Conservation (phyloP, 2,329 filamentous ascomycete species). For the Alternaria viburni region DNA sequence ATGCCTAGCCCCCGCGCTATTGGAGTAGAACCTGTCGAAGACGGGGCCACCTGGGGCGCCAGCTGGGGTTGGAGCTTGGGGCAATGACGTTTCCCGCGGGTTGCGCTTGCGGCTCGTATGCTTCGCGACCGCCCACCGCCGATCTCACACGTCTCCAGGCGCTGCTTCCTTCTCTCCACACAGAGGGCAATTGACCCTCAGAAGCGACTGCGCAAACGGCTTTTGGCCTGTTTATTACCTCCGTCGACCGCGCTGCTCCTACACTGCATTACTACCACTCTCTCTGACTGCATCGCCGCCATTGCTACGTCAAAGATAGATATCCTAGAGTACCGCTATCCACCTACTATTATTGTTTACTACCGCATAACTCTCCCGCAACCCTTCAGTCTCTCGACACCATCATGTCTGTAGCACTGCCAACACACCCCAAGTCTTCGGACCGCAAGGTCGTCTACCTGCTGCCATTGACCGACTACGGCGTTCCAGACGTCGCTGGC, state of each 20-base stretch:
- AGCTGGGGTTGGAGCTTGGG: slow-evolving; percentile 21
- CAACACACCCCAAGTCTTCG: slow-evolving; percentile 14
- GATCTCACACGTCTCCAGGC: slow-evolving; percentile 27
- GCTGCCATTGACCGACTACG: slow-evolving; percentile 88
- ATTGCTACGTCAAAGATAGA: slow-evolving; percentile 4
- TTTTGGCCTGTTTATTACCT: slow-evolving; percentile 12
- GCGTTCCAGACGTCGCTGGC: slow-evolving; percentile 85
- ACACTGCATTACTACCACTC: slow-evolving; percentile 14
- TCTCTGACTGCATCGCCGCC: slow-evolving; percentile 6
- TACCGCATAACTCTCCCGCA: slow-evolving; percentile 14
- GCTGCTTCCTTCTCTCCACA: slow-evolving; percentile 22
- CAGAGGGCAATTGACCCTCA: slow-evolving; percentile 27
- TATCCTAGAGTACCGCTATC: slow-evolving; percentile 13
- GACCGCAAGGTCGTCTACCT: slow-evolving; percentile 69
- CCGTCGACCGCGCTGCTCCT: slow-evolving; percentile 3
- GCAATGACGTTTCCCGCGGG: slow-evolving; percentile 30
- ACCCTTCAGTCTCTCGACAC: slow-evolving; percentile 4
- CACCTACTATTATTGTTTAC: slow-evolving; percentile 25
- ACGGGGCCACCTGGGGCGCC: slow-evolving; percentile 6
- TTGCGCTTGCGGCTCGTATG: slow-evolving; percentile 25
- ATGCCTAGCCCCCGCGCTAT: slow-evolving; percentile 16
- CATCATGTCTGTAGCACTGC: slow-evolving; percentile 34
- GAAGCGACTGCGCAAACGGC: slow-evolving; percentile 18
- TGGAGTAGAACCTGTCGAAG: slow-evolving; percentile 11
- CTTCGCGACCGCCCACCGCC: slow-evolving; percentile 28